A percentile compares a stretch with the other conserved stretches of the same genome.
Conservation (phyloP, 2,329 filamentous ascomycete genomes). For the Ceratocystis cacaofunesta region DNA sequence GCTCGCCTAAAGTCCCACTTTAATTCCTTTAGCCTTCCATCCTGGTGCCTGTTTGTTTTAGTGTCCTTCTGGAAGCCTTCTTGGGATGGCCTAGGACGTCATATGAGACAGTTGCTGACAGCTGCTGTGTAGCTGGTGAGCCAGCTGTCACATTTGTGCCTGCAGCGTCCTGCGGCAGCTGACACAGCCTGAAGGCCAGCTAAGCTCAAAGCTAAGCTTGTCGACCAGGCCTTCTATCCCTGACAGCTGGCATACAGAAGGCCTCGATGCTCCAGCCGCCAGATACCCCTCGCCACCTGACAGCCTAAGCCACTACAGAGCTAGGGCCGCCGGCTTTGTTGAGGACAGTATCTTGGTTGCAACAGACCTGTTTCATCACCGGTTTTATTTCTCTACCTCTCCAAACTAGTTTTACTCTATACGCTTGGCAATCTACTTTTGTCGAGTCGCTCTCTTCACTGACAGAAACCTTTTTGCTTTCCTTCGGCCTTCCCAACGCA, state of each 20-base stretch:
- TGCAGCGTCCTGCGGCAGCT: background rate
- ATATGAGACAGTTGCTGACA: background rate
- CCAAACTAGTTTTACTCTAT: background rate
- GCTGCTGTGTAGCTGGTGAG: background rate
- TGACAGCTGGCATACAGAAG: too few relatives aligned
- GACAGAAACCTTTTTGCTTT: background rate
- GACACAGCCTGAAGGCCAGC: too few relatives aligned
- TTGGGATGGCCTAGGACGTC: background rate
- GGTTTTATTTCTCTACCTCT: background rate
- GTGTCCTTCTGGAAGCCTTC: slow-evolving; percentile 4
- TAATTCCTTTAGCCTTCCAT: background rate
- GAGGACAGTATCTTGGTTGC: background rate
- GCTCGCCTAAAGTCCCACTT: background rate
- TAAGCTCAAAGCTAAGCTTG: background rate
- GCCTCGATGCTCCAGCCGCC: background rate
- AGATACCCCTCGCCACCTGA: background rate
- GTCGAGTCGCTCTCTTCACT: background rate
- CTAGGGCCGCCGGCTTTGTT: background rate
- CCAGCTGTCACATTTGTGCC: too few relatives aligned
- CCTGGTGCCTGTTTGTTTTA: background rate
- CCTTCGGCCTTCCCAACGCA: background rate
- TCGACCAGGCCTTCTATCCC: background rate
- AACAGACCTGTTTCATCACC: background rate
- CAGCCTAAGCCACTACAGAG: background rate
- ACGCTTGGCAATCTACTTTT: background rate